Evolutionary conservation across 257 asterid species (phyloP), one percentile per base, ranked within the genome.

Genomic region (Salvia miltiorrhiza): DNA sequence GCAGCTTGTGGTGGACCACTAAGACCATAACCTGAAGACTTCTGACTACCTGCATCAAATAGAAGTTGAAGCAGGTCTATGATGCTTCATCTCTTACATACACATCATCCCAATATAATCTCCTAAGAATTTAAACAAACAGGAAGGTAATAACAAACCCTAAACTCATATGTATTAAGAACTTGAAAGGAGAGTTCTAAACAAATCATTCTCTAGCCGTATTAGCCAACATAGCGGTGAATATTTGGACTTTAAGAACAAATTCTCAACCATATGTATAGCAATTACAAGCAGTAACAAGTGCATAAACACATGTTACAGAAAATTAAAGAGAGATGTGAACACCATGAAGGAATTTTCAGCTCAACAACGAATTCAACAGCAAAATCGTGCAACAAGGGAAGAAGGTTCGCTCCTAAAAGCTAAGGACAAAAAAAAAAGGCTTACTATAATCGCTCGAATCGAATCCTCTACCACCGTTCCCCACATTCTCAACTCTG

Each of bases 401-500:
- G 7, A 28, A 23, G 11, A n/a, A 14, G 39, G 48, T 39, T 20
- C n/a, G 8, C 20, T 19, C 55, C 0, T 17, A 39, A 66, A 65
- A 9, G 63, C 4, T 4, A 48, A 65, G 45, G n/a, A n/a, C n/a
- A n/a, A n/a, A 41, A 4, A 14, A 63, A 44, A 28, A 60, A 77
- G 7, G 63, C 78, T 66, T 55, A 83, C 95, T 66, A n/a, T 74
- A 70, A 53, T 88, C 90, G 10, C 57, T 79, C 0, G 85, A 48
- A 60, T 88, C 92, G 45, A 40, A 86, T 40, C 89, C 92, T 28
- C 76, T 81, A 14, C 76, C 83, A 9, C 76, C 82, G 20, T 77
- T 69, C 14, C 65, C 83, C 9, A 87, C 97, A 70, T 83, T 86
- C 33, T 89, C 95, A 55, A 84, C 89, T 78, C 90, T 81, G 24